Conservation (phyloP, 129 eudicot species). For the Oenanthe sinensis region DNA sequence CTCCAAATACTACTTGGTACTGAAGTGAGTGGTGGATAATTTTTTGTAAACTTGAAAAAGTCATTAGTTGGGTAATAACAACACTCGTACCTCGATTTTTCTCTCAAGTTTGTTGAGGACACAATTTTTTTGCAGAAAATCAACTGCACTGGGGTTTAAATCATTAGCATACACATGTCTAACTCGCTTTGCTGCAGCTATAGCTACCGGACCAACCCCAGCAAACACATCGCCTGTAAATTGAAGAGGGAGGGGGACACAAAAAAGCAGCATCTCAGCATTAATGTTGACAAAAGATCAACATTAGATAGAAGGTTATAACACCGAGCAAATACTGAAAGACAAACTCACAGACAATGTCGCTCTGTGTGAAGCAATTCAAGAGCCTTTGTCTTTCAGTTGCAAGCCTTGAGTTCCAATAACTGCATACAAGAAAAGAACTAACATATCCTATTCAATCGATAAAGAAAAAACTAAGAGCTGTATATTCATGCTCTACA, state of each 20-base stretch:
- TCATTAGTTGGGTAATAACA: background rate
- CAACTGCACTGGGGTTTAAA: slow-evolving; percentile 80
- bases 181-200: slow-evolving; percentile 81
- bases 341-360: slow-evolving; percentile 73
- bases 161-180: slow-evolving; percentile 90
- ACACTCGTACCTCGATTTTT: slow-evolving; percentile 61
- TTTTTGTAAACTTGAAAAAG: background rate
- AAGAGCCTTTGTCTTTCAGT: slow-evolving; percentile 97
- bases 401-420: slow-evolving; percentile 87
- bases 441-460: background rate
- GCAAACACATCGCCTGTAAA: slow-evolving; percentile 88
- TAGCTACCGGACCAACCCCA: slow-evolving; percentile 93
- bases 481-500: background rate
- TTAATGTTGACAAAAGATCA: background rate
- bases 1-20: background rate
- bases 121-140: slow-evolving; percentile 68
- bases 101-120: slow-evolving; percentile 83
- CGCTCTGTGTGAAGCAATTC: slow-evolving; percentile 55
- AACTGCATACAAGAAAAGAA: slow-evolving; percentile 36
- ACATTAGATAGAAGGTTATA: background rate
- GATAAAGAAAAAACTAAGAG: background rate
- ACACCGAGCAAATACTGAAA: background rate
- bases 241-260: slow-evolving; percentile 12
- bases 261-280: background rate
- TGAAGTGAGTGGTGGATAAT: background rate